Evolutionary conservation across 225 moss, liverwort and hornwort genomes (phyloP).

Genomic region (Neckera pumila): DNA sequence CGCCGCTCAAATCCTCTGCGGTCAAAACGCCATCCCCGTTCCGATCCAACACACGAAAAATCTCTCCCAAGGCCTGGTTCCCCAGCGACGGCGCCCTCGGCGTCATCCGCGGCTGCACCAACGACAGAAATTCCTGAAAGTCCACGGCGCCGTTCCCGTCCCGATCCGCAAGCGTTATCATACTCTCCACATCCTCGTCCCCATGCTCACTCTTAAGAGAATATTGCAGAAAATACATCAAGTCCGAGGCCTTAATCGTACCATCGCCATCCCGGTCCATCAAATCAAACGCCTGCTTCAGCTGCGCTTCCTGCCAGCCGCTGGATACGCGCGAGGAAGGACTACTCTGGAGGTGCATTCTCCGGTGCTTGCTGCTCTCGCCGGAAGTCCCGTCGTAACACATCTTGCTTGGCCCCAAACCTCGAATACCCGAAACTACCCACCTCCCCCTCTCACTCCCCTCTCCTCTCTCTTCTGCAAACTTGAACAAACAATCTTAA

Average conservation of each 20-base stretch:
- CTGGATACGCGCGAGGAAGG: not conserved
- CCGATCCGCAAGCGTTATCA: slow-evolving; percentile 61
- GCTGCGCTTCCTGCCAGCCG: slow-evolving; percentile 22
- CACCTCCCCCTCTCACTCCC: not conserved
- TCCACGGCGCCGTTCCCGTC: slow-evolving; percentile 48
- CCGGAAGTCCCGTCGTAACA: slow-evolving; percentile 13
- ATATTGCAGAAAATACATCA: slow-evolving; percentile 32
- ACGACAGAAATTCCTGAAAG: slow-evolving; percentile 54
- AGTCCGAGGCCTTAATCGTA: slow-evolving; percentile 47
- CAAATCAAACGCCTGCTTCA: slow-evolving; percentile 62
- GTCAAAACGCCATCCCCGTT: slow-evolving; percentile 76
- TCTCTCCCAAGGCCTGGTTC: slow-evolving; percentile 18
- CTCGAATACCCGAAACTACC: not conserved
- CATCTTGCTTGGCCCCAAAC: not conserved
- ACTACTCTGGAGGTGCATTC: not conserved
- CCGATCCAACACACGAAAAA: slow-evolving; percentile 61
- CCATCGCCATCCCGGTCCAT: slow-evolving; percentile 74
- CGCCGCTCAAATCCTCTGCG: slow-evolving; percentile 38
- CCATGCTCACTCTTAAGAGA: slow-evolving; percentile 27
- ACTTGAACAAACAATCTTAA: not conserved
- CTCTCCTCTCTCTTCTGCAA: not conserved
- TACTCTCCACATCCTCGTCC: slow-evolving; percentile 42
- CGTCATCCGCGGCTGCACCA: slow-evolving; percentile 23
- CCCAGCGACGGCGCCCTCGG: not conserved
- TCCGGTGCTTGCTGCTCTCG: not conserved